Base-by-base conservation (phyloP, 1,284 basidiomycete species). In the Agaricales sp. region DNA sequence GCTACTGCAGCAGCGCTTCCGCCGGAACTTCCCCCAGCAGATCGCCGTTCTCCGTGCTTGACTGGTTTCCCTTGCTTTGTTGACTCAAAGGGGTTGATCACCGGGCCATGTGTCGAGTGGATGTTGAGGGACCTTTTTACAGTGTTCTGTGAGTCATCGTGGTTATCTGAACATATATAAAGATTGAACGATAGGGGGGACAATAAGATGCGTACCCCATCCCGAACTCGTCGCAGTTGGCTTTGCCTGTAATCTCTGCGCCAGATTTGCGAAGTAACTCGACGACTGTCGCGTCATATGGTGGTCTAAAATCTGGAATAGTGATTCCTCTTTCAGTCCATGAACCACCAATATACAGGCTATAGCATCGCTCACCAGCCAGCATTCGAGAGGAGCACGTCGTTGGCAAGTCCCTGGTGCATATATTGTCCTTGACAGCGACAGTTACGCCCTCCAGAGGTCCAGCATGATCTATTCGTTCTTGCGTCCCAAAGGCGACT, bases 151-250 rank as follows among this genome's bases (percentile, higher is more conserved):
- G 30, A 35, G 30, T n/a, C 30, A 35, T 35, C 8, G 11, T 35
- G 30, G 11, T 61, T 13, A 59, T 59, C 21, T 30, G 48, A n/a
- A 20, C 20, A 44, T 25, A 35, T 39, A 43, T 26, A 30, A 4
- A 41, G 2, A 25, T 51, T 24, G 20, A 46, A 37, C 20, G 45
- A 41, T n/a, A n/a, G n/a, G n/a, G n/a, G n/a, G 25, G 50, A 21
- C 45, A 20, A 22, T 26, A 45, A 43, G 4, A 20, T 45, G 63
- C 72, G 16, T 53, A 92, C 85, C 95, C 95, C 95, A 99, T 99
- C 0, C 94, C 94, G 65, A 99, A 99, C 64, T 98, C 95, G 62
- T 99, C 95, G 65, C 92, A 93, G 61, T 97, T 97, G 0, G 93
- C 87, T 67, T 95, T 95, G 2, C 92, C 93, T 0, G 85, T 60